Percentiles rank a stretch among this genome's conserved stretches.
Conservation (phyloP, 208 protist genomes). For the Naegleria fowleri region DNA sequence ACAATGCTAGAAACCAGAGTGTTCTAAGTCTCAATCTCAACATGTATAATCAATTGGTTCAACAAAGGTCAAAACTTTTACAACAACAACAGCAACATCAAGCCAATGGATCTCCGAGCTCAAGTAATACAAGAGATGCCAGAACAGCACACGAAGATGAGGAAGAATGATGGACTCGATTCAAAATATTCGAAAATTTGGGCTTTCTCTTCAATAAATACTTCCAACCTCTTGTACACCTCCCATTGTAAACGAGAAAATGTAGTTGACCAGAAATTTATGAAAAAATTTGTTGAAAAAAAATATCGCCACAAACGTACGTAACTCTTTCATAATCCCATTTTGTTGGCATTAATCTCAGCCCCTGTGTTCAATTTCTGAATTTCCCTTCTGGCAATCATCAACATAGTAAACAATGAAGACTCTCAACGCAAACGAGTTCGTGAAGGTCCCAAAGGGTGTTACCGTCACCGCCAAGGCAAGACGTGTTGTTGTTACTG, state of each 20-base stretch:
- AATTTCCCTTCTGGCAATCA: no score
- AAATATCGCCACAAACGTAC: not conserved
- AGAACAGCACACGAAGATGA: not conserved
- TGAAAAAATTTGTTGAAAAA: not conserved
- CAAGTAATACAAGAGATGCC: no score
- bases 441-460: not conserved
- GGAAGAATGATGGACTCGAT: not conserved
- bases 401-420: not conserved
- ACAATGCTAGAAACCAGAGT: not conserved
- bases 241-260: not conserved
- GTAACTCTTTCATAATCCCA: not conserved
- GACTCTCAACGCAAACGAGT: not conserved
- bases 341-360: not conserved
- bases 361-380: not conserved
- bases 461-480: conserved; percentile 67
- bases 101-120: no score
- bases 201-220: no score
- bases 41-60: not conserved
- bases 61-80: not conserved
- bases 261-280: not conserved
- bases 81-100: not conserved
- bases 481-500: conserved; percentile 83
- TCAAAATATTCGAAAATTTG: no score
- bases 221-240: no score
- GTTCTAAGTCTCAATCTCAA: not conserved